phyloP scores from a whole-genome alignment of 2,329 filamentous ascomycete genomes.

The Cytospora mali region DNA sequence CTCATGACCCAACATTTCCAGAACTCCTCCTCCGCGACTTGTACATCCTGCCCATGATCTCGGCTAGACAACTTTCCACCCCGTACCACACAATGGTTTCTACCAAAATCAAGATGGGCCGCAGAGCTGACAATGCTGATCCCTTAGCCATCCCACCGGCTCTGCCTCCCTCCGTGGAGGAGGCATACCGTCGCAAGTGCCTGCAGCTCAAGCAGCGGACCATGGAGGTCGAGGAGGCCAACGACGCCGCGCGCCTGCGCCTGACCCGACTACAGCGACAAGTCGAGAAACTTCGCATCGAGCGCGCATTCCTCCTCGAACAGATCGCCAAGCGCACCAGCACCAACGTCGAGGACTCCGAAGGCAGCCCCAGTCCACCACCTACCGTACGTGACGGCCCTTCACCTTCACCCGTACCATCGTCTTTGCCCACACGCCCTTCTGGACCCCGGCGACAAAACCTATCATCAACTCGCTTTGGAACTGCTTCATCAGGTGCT shows the following conservation, averaged over 20 bases:
- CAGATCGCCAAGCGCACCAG: slow-evolving; percentile 75
- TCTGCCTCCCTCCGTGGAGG: slow-evolving; percentile 86
- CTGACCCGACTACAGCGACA: slow-evolving; percentile 80
- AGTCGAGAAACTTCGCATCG: slow-evolving; percentile 88
- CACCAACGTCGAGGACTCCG: slow-evolving; percentile 75
- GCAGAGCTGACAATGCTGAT: slow-evolving; percentile 41
- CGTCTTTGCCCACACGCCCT: slow-evolving; percentile 23
- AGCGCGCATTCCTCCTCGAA: slow-evolving; percentile 75
- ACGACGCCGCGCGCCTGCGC: slow-evolving; percentile 79
- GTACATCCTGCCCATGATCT: slow-evolving; percentile 4
- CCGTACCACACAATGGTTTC: slow-evolving; percentile 22
- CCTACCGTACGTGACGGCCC: slow-evolving; percentile 63
- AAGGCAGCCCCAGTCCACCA: slow-evolving; percentile 77
- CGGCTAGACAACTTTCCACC: background rate
- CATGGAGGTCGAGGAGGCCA: slow-evolving; percentile 88
- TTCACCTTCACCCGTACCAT: slow-evolving; percentile 28
- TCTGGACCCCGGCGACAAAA: slow-evolving; percentile 27
- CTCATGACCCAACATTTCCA: slow-evolving; percentile 16
- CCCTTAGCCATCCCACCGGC: slow-evolving; percentile 55
- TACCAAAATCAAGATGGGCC: slow-evolving; percentile 25
- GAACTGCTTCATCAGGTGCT: slow-evolving; percentile 27
- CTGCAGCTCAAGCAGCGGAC: slow-evolving; percentile 91
- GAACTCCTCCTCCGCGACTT: slow-evolving; percentile 16
- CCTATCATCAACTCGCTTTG: slow-evolving; percentile 16
- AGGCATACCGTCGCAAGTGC: slow-evolving; percentile 95